phyloP scores from a whole-genome alignment of 2,329 filamentous ascomycete species.

The Xylariaceae sp. region DNA sequence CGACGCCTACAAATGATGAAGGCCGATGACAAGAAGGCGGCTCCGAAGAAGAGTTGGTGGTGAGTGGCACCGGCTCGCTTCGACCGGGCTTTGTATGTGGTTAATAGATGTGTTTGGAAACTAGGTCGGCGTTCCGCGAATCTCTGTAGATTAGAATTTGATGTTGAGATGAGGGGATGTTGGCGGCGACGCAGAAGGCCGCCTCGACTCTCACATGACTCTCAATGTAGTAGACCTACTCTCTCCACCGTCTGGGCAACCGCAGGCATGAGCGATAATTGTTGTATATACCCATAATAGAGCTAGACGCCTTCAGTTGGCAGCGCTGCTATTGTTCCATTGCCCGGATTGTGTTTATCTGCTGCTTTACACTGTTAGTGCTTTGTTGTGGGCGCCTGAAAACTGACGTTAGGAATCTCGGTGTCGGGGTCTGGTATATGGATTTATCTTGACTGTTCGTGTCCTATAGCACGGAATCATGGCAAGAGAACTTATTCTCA shows the following conservation, averaged over 20 bases:
- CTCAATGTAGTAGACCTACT: constrained; percentile 5
- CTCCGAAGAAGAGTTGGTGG: constrained; percentile 34
- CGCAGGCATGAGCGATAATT: too few species aligned
- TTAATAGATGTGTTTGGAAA: constrained; percentile 4
- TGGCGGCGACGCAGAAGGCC: constrained; percentile 1
- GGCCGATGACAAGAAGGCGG: constrained; percentile 31
- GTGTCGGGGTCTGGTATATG: too few species aligned
- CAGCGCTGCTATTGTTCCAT: too few species aligned
- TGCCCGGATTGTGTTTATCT: too few species aligned
- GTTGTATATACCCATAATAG: too few species aligned
- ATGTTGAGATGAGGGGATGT: constrained; percentile 1
- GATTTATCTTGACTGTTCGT: too few species aligned
- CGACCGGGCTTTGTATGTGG: not conserved
- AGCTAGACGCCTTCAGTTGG: too few species aligned
- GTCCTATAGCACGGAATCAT: too few species aligned
- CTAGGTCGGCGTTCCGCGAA: not conserved
- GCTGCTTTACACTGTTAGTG: too few species aligned
- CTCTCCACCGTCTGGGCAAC: not conserved
- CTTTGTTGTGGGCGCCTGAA: too few species aligned
- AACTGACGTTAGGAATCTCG: too few species aligned
- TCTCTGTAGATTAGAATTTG: constrained; percentile 8
- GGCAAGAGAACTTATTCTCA: too few species aligned
- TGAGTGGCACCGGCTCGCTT: constrained; percentile 8
- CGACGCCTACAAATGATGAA: constrained; percentile 50
- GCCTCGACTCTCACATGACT: not conserved